Conservation (phyloP, 192 early-diverging fungal genomes). For the Backusella psychrophila region DNA sequence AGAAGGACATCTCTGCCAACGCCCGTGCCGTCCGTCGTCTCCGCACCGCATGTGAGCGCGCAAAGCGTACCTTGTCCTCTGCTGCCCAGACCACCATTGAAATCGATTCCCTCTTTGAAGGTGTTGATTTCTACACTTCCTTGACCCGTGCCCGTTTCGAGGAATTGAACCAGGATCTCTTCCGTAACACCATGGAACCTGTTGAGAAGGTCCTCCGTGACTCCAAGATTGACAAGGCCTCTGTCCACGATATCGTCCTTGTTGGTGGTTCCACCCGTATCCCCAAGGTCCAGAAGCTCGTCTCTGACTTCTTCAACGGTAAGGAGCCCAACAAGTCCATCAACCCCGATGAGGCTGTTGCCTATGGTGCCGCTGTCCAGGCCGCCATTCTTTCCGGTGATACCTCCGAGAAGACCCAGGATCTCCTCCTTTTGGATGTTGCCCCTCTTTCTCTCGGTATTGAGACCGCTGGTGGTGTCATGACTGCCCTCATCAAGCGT, state of each 20-base stretch:
- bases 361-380: constrained; percentile 98
- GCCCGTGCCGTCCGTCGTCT: constrained; percentile 95
- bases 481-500: constrained; percentile 96
- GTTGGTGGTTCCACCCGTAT: constrained; percentile 99
- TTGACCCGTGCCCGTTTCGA: constrained; percentile 99
- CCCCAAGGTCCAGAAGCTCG: constrained; percentile 98
- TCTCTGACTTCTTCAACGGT: constrained; percentile 98
- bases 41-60: constrained; percentile 97
- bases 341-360: constrained; percentile 99
- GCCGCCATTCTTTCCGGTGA: constrained; percentile 96
- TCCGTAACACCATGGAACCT: constrained; percentile 94
- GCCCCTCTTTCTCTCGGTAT: constrained; percentile 97
- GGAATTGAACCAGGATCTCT: constrained; percentile 97
- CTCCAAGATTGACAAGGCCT: constrained; percentile 93
- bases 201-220: constrained; percentile 97
- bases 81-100: constrained; percentile 95
- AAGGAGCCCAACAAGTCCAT: constrained; percentile 99
- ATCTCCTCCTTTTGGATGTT: constrained; percentile 93
- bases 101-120: constrained; percentile 97
- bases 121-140: constrained; percentile 92
- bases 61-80: constrained; percentile 96
- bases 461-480: constrained; percentile 98
- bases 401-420: constrained; percentile 95
- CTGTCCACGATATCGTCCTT: constrained; percentile 93
- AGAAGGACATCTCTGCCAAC: constrained; percentile 93